Base-by-base conservation (phyloP, 2,329 filamentous ascomycete species). In the Dissoconium aciculare region DNA sequence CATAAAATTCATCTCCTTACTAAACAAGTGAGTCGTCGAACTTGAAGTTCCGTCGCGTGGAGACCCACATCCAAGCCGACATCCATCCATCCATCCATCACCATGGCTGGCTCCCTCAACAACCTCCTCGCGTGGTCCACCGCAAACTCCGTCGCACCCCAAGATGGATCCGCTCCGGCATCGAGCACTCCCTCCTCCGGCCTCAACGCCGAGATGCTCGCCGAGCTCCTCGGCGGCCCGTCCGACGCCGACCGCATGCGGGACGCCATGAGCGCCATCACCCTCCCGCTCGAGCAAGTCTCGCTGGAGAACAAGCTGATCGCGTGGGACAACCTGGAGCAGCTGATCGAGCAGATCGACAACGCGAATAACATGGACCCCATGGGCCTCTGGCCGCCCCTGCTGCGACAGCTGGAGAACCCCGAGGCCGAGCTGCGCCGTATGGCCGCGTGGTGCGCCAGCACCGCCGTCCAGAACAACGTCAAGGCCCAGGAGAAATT, bases 381-480 rank as follows among this genome's bases (percentile, higher is more conserved):
- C 15, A 62, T 94, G 12, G 68, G 69, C 5, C 66, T 95, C 17
- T 98, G 89, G 89, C 68, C 70, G 8, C 82, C 82, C 6, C 63
- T 98, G 23, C 62, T 94, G 8, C 58, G 65, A 5, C 71, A 78
- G 40, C 64, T 98, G 10, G 63, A 66, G 29, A 67, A 75, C 47
- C 64, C 69, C 8, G 77, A 89, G 49, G 52, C 65, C 4, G 79
- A 89, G 40, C 63, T 93, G 49, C 67, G 85, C 41, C 73, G 66
- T 46, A 84, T 83, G 70, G 85, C 87, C 3, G 84, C 84, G n/a
- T 93, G 83, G 81, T 94, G 84, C 60, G 63, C 89, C 35, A 83
- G 82, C 30, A 94, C 85, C 4, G 87, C 89, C 6, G 89, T 98
- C 36, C 85, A 95, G 66, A 98, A 98, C 62, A 95, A 98, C 56